Base-by-base conservation (phyloP, 139 green algal species). In the Volvox africanus region DNA sequence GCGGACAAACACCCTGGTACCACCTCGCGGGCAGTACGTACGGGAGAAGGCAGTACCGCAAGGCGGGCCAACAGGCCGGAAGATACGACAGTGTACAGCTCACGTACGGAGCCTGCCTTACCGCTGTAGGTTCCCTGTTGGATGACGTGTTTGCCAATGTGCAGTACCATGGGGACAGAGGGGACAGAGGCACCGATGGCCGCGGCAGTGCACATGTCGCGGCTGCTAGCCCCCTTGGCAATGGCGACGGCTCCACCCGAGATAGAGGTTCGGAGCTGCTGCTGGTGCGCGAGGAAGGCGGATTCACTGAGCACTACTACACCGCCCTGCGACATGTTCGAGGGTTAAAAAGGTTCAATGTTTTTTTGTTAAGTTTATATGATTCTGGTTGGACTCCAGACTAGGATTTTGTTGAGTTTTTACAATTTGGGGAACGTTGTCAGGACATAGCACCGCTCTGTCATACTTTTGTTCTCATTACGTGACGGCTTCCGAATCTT, bases 1-100 rank as follows among this genome's bases (percentile, higher is more conserved):
- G 83, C 83, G 26, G 83, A 67, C 83, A 88, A 33, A 68, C 83
- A 88, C 65, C 83, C 83, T 35, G 83, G 83, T 36, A 80, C 83
- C 67, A 88, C 83, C 67, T 88, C 67, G 24, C 33, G 33, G 35
- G 50, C 33, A 6, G 83, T 88, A 20, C 83, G 83, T 26, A 88
- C 67, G 1, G 36, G 65, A 26, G 14, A n/a, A 2, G 83, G 67
- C 83, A 88, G 83, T n/a, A 88, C 62, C 21, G 83, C 83, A 21
- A 88, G 83, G 1, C 83, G 83, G 22, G 83, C 24, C 0, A 80
- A 20, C 18, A 80, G 26, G 33, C 5, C 24, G 1, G 83, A 62
- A 0, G 35, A n/a, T 36, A 88, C 65, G 67, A 62, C 83, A 2
- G 26, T 50, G 67, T 80, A 88, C 24, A 88, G 24, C 67, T 88